phyloP scores from a whole-genome alignment of 495 filamentous ascomycete species.

The Cladorrhinum samala region DNA sequence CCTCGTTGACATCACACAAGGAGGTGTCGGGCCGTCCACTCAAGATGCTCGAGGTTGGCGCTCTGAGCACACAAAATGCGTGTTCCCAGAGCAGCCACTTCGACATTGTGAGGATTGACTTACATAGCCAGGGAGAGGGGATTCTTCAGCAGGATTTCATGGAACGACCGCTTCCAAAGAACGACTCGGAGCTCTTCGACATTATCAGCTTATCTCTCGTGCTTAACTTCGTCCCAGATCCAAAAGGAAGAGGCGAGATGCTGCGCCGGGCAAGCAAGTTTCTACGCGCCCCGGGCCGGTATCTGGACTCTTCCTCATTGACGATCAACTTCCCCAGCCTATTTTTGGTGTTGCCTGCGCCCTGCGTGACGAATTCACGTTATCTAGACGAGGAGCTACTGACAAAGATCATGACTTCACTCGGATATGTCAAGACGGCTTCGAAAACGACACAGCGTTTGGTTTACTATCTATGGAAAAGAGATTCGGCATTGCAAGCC shows the following conservation, averaged over 20 bases:
- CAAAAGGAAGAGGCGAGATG: slow-evolving; percentile 78
- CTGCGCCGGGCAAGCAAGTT: slow-evolving; percentile 67
- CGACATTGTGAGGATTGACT: slow-evolving; percentile 78
- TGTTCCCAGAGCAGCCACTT: slow-evolving; percentile 67
- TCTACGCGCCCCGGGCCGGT: slow-evolving; percentile 36
- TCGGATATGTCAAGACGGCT: slow-evolving; percentile 63
- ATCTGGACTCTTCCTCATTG: slow-evolving; percentile 16
- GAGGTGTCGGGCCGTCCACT: slow-evolving; percentile 32
- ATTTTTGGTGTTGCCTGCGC: slow-evolving; percentile 84
- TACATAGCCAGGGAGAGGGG: slow-evolving; percentile 73
- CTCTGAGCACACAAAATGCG: slow-evolving; percentile 76
- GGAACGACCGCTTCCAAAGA: slow-evolving; percentile 65
- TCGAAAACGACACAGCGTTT: slow-evolving; percentile 76
- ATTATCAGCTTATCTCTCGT: slow-evolving; percentile 91
- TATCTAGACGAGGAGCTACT: slow-evolving; percentile 77
- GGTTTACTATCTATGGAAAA: slow-evolving; percentile 80
- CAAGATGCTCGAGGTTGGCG: slow-evolving; percentile 81
- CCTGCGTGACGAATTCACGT: slow-evolving; percentile 86
- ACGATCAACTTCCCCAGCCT: slow-evolving; percentile 59
- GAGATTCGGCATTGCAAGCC: slow-evolving; percentile 14
- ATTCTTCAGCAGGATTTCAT: slow-evolving; percentile 94
- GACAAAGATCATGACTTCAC: slow-evolving; percentile 60
- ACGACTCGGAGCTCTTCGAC: slow-evolving; percentile 64
- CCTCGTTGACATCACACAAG: slow-evolving; percentile 26
- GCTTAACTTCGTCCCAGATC: slow-evolving; percentile 84